phyloP scores from a whole-genome alignment of 2,329 filamentous ascomycete genomes.

The Emergomyces orientalis region DNA sequence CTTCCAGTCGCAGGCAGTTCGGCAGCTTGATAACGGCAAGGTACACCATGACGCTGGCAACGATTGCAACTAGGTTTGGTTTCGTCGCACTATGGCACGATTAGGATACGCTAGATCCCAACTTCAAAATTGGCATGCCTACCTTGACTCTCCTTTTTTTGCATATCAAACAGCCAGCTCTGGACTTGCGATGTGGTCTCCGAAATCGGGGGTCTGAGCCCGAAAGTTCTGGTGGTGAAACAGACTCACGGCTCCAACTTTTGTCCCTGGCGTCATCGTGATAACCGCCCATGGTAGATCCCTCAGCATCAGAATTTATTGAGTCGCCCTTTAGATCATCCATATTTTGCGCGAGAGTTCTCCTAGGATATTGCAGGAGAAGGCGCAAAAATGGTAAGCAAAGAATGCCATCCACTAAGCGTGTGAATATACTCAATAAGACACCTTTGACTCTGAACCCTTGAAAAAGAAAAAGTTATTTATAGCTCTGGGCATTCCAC shows the following conservation, averaged over 20 bases:
- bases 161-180: conserved; percentile 22
- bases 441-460: too few species aligned
- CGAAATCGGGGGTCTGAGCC: neutral
- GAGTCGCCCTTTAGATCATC: neutral
- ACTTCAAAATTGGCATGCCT: neutral
- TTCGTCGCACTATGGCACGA: conserved; percentile 24
- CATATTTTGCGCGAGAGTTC: neutral
- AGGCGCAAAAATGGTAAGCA: too few species aligned
- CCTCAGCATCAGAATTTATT: neutral
- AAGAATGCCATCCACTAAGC: too few species aligned
- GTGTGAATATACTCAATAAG: too few species aligned
- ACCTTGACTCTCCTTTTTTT: conserved; percentile 27
- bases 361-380: too few species aligned
- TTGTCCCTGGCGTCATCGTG: neutral
- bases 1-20: conserved; percentile 1
- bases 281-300: neutral
- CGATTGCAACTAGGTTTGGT: conserved; percentile 20
- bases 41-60: conserved; percentile 19
- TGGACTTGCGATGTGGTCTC: conserved; percentile 22
- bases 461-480: too few species aligned
- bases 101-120: neutral
- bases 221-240: neutral
- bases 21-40: conserved; percentile 19
- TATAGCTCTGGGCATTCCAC: too few species aligned
- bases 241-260: neutral